Evolutionary conservation across 225 moss, liverwort and hornwort genomes (phyloP), one percentile per base, ranked within the genome.

Genomic region (Pseudisothecium myosuroides): DNA sequence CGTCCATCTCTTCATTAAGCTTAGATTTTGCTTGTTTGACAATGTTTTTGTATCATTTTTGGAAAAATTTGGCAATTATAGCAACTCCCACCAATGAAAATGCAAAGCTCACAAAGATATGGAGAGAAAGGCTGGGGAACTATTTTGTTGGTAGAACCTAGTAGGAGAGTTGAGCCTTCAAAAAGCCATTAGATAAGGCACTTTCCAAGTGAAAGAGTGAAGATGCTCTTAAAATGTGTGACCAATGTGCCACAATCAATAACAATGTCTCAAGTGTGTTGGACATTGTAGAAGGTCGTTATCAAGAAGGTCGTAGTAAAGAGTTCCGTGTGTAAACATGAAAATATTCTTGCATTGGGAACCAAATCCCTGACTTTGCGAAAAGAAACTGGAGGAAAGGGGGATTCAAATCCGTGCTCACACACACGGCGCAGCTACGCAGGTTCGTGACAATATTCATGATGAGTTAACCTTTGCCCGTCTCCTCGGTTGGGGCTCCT

Each of bases 51-150:
- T 19, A 18, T 5, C 2, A 17, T 5, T 66, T 66, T 19, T 36
- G 10, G 66, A 36, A 36, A 66, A 36, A 5, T 66, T 5, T 36
- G 1, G 19, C 36, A 66, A 36, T 36, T 66, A 3, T 19, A 66
- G 0, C 66, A 66, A 66, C 3, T 66, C 6, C 19, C 10, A 36
- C 36, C 36, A 36, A 36, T 36, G 36, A 36, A 1, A 66, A 19
- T 10, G 36, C 66, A 36, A 66, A 66, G n/a, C 12, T 67, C 21
- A 21, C 11, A 0, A 3, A 37, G 11, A 28, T 73, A 28, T 6
- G 2, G 1, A 10, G 1, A 45, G 17, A 29, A 73, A 45, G 0
- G 1, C 6, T 72, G 3, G 6, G 3, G 0, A 72, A 16, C 9
- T 45, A 10, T 73, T 73, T 45, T 17, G 6, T 73, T 45, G 45